These are phyloP conservation scores for Candida mesenterica DNA, from an alignment of 1,139 yeast genomes.

Conservation along the genomic window DNA sequence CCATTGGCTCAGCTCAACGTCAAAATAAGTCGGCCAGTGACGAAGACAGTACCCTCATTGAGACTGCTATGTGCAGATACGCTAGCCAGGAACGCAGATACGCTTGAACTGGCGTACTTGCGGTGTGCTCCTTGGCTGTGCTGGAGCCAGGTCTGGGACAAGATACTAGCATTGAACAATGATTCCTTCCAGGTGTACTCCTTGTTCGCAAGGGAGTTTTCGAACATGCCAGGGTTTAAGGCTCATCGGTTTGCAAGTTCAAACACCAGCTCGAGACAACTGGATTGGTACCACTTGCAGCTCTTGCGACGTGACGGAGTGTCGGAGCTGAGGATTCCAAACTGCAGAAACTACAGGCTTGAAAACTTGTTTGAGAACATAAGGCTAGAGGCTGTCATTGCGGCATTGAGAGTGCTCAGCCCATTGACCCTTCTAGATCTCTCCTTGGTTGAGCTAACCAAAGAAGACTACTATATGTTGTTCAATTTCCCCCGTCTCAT, in stretches of 20 bases:
- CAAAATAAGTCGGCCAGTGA: background rate
- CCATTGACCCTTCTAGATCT: constrained; percentile 20
- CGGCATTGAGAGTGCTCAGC: constrained; percentile 15
- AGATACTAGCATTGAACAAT: constrained; percentile 22
- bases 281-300: constrained; percentile 5
- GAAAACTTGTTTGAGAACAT: constrained; percentile 37
- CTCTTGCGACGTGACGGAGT: constrained; percentile 10
- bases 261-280: background rate
- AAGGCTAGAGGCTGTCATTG: constrained; percentile 20
- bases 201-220: constrained; percentile 28
- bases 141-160: constrained; percentile 35
- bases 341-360: constrained; percentile 19
- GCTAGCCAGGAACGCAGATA: constrained; percentile 28
- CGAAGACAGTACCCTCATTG: constrained; percentile 13
- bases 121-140: constrained; percentile 28
- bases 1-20: constrained; percentile 8
- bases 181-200: constrained; percentile 33
- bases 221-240: constrained; percentile 18
- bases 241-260: constrained; percentile 26
- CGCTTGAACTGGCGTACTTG: constrained; percentile 21
- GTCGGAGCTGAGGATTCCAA: constrained; percentile 9
- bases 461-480: constrained; percentile 27
- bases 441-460: constrained; percentile 11
- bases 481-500: constrained; percentile 31
- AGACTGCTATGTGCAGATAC: constrained; percentile 27